These are phyloP conservation scores for Suillus luteus DNA, from an alignment of 768 basidiomycete genomes.

Conservation along the genomic window DNA sequence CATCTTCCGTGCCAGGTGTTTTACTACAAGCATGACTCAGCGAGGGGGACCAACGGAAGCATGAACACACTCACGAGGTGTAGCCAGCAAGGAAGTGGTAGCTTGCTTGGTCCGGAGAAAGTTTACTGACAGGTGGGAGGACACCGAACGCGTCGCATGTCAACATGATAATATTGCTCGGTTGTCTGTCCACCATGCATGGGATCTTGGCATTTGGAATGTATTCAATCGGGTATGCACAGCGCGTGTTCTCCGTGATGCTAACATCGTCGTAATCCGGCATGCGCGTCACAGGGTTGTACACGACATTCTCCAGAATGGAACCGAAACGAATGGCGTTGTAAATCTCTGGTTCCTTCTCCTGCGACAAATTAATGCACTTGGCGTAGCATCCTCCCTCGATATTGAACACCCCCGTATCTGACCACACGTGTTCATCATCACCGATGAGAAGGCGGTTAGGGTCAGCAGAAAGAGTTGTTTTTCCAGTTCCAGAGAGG, in stretches of 20 bases:
- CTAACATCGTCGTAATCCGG: constrained; percentile 96
- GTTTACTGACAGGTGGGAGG: constrained; percentile 90
- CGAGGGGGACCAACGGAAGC: constrained; percentile 14
- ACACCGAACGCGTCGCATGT: constrained; percentile 99
- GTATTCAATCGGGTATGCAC: constrained; percentile 98
- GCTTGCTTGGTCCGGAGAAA: constrained; percentile 92
- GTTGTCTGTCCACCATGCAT: constrained; percentile 83
- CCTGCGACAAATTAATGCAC: constrained; percentile 91
- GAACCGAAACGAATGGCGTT: constrained; percentile 93
- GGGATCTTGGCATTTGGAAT: constrained; percentile 96
- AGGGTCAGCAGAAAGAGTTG: constrained; percentile 96
- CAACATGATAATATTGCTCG: constrained; percentile 94
- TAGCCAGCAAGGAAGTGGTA: constrained; percentile 99
- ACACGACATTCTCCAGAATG: constrained; percentile 99
- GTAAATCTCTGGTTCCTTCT: constrained; percentile 98
- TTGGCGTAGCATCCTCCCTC: constrained; percentile 99
- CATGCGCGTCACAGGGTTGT: constrained; percentile 76
- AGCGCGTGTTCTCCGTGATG: constrained; percentile 99
- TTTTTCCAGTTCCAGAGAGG: constrained; percentile 97
- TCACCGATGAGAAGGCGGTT: constrained; percentile 94
- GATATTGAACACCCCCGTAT: constrained; percentile 99
- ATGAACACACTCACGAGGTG: constrained; percentile 64
- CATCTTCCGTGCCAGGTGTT: constrained; percentile 99
- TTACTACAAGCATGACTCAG: constrained; percentile 52
- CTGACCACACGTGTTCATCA: constrained; percentile 99